These are phyloP conservation scores for Solanum verrucosum DNA, from an alignment of 257 asterid genomes.

Conservation along the genomic window DNA sequence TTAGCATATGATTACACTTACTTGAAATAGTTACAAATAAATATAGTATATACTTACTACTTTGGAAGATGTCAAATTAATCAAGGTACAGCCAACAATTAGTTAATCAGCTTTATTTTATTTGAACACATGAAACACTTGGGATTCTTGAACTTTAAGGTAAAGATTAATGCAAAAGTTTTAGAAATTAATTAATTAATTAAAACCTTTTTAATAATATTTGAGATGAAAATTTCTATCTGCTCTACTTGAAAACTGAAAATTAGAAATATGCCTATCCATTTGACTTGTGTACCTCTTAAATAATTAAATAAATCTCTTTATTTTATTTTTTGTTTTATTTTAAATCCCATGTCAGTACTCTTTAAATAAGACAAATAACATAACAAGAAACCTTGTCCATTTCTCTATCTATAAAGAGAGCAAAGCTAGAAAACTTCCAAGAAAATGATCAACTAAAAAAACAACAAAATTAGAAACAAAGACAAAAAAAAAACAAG, in stretches of 20 bases:
- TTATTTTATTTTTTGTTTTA: not conserved
- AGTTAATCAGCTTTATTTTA: not conserved
- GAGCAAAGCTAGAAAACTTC: not conserved
- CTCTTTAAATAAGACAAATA: not conserved
- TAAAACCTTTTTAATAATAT: not conserved
- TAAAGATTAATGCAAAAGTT: not conserved
- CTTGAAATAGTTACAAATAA: not conserved
- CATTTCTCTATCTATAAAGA: not conserved
- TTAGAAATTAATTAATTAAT: not conserved
- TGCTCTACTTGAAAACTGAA: not conserved
- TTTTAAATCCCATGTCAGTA: not conserved
- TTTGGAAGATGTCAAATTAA: not conserved
- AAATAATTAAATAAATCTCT: not conserved
- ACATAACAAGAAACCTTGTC: not conserved
- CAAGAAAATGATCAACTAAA: not conserved
- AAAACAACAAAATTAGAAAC: not conserved
- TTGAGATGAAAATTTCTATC: not conserved
- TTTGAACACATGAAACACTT: not conserved
- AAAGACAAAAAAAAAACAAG: not conserved
- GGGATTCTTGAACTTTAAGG: not conserved
- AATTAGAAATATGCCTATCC: not conserved
- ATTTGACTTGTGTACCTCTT: not conserved
- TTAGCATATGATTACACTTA: not conserved
- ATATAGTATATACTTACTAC: not conserved
- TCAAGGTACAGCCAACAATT: not conserved